Evolutionary conservation across 1,139 yeast genomes (phyloP), one percentile per base, ranked within the genome.

Genomic region (Sugiyamaella paludigena): DNA sequence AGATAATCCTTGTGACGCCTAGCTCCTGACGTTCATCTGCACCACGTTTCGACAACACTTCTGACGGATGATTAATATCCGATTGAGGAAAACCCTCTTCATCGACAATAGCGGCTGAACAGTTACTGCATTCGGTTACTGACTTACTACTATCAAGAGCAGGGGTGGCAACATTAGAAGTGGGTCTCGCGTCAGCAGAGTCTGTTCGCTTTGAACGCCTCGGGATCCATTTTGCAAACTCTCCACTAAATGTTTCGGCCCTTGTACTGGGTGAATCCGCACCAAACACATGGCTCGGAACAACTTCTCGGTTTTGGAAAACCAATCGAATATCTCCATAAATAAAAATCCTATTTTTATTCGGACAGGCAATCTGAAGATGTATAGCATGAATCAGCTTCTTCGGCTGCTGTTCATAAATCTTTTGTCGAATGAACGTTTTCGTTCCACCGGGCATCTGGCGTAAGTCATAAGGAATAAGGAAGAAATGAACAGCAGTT

Each of bases 381-480:
- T 68, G 72, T 7, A 64, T 59, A 0, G 71, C 71, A 41, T 67
- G 67, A 13, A 62, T 50, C 29, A 65, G 50, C 12, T 52, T 30
- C 35, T 48, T 53, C 8, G 53, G 49, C 9, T 51, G 53, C 7
- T 45, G 53, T 39, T 54, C 46, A 49, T 56, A 57, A 40, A 63
- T 55, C 58, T 65, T 63, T 37, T 69, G 71, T 27, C 74, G 56
- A 7, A 71, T 51, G 48, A 71, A 66, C 7, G 68, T 62, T 51
- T 63, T 67, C 31, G 65, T 49, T 9, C 63, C 60, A 2, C 54
- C 51, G 2, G 66, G 59, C 59, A 74, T 57, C 11, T 58, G 57
- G 1, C 66, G 47, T 30, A 73, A 53, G 49, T 74, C 69, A 52
- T 71, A 74, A n/a, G 73, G 70, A 15, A 74, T 55, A 28, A 72